Evolutionary conservation across 1,284 basidiomycete genomes (phyloP).

Genomic region (Leucocoprinus gongylophorus): DNA sequence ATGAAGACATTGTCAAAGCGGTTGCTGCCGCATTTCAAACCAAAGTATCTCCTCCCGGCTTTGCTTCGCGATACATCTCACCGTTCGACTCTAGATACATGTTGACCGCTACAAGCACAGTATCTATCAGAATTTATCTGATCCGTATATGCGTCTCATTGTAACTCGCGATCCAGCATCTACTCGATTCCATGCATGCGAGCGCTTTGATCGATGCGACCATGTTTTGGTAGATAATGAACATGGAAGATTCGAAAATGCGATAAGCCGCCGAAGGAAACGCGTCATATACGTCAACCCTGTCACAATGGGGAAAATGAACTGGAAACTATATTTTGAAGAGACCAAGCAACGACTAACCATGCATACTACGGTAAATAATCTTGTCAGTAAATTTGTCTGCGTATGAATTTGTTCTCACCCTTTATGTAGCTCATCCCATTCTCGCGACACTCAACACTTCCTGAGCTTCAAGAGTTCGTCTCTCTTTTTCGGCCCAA

Average conservation of each 20-base stretch:
- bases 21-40: constrained; percentile 58
- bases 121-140: constrained; percentile 54
- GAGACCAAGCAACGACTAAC: constrained; percentile 39
- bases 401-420: background rate
- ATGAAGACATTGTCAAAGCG: constrained; percentile 78
- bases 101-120: constrained; percentile 80
- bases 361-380: constrained; percentile 42
- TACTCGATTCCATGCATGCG: constrained; percentile 89
- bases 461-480: constrained; percentile 77
- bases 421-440: constrained; percentile 63
- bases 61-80: background rate
- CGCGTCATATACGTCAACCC: constrained; percentile 75
- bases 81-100: constrained; percentile 57
- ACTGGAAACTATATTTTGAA: constrained; percentile 57
- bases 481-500: constrained; percentile 74
- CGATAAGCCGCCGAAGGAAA: constrained; percentile 37
- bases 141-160: constrained; percentile 60
- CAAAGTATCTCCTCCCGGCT: constrained; percentile 35
- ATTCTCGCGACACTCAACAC: constrained; percentile 75
- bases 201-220: constrained; percentile 70
- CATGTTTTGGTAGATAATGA: constrained; percentile 45
- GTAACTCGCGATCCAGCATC: constrained; percentile 52
- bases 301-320: constrained; percentile 49
- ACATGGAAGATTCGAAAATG: constrained; percentile 19
- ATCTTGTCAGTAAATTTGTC: constrained; percentile 43